Evolutionary conservation across 2,329 filamentous ascomycete genomes (phyloP), one percentile per base, ranked within the genome.

Genomic region (Neonectria coccinea): DNA sequence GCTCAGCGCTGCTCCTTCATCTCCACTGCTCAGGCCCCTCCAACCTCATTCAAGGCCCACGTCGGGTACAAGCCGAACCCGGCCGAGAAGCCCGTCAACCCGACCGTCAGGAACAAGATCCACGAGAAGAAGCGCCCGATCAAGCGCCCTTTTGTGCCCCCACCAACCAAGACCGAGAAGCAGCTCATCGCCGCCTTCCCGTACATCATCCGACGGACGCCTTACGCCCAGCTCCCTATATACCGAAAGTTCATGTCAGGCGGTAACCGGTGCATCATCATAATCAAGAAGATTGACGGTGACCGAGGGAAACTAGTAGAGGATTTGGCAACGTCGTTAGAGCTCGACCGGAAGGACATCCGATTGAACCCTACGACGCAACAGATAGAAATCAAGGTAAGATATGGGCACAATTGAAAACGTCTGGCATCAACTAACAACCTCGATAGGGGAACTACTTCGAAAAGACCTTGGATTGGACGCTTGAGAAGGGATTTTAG

Each of bases 241-340:
- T 99, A 98, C 81, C 83, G 89, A 16, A 84, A 89, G 69, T 83
- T 81, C 68, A 94, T 92, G 81, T 85, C 88, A 12, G 93, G 93
- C 56, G 92, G 93, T 14, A 96, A 92, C 69, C 84, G 89, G 75
- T 88, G 89, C 73, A 80, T 92, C 73, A 97, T 95, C 5, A 79
- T 88, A 61, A 81, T 99, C 60, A 91, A 93, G 77, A 94, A 92
- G 79, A 86, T 95, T 54, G 89, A 93, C 62, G 96, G 96, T 16
- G 86, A 97, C 76, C 74, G 89, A 54, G 78, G 82, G 33, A 85
- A 82, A 3, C 77, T 98, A 68, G 84, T 87, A 66, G 79, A 85
- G 39, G 91, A 94, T 70, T 76, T 98, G 61, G 80, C 83, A 41
- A 75, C 80, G 20, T 85, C 83, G 11, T 78, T 97, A 65, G 79